phyloP scores from a whole-genome alignment of 306 rosid species.

The Begonia loranthoides region DNA sequence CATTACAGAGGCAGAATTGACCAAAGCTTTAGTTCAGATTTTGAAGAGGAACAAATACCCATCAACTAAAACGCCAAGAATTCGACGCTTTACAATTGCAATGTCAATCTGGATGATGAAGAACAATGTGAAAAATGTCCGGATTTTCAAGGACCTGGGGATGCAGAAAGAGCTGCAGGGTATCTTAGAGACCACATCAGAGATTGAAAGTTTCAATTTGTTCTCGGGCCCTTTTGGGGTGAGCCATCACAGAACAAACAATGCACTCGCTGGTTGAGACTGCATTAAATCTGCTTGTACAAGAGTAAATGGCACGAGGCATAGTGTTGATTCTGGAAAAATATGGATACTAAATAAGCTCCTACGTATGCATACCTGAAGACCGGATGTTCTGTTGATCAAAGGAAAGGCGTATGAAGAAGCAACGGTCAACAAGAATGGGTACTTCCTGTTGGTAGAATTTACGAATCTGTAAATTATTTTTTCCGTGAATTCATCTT shows the following conservation, averaged over 20 bases:
- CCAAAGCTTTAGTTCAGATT: constrained; percentile 35
- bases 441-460: too few relatives aligned
- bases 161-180: constrained; percentile 50
- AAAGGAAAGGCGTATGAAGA: too few relatives aligned
- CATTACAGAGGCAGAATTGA: constrained; percentile 47
- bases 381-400: too few relatives aligned
- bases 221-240: constrained; percentile 86
- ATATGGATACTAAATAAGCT: too few relatives aligned
- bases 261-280: constrained; percentile 70
- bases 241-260: constrained; percentile 52
- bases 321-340: too few relatives aligned
- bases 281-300: constrained; percentile 34
- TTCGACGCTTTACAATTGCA: constrained; percentile 75
- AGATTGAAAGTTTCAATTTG: constrained; percentile 89
- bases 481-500: too few relatives aligned
- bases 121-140: constrained; percentile 35
- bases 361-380: too few relatives aligned
- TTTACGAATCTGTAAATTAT: too few relatives aligned
- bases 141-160: constrained; percentile 34
- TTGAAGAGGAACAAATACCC: constrained; percentile 54
- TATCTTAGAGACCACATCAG: constrained; percentile 85
- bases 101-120: constrained; percentile 85
- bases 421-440: too few relatives aligned
- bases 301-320: too few relatives aligned
- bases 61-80: constrained; percentile 61